phyloP scores from a whole-genome alignment of 768 basidiomycete species.

The Sporobolomyces phaffii region DNA sequence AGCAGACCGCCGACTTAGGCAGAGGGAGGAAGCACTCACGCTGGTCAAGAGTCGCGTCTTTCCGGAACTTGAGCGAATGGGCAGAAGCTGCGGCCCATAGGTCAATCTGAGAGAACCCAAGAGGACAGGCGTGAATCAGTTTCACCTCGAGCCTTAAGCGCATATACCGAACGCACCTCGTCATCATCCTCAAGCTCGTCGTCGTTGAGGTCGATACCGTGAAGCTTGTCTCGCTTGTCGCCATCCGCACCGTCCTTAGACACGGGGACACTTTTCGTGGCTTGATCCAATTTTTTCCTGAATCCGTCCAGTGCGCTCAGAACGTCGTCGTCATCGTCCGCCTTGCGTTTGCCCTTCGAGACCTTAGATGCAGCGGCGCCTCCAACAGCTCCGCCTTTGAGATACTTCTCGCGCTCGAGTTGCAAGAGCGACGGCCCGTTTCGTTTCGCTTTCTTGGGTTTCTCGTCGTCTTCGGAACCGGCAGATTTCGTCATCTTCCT shows the following conservation, averaged over 20 bases:
- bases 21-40: conserved; percentile 6
- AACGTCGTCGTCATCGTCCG: conserved; percentile 37
- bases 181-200: conserved; percentile 37
- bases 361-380: conserved; percentile 1
- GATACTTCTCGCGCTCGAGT: conserved; percentile 41
- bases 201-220: conserved; percentile 37
- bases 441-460: conserved; percentile 34
- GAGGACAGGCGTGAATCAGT: neutral
- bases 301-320: conserved; percentile 34
- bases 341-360: conserved; percentile 27
- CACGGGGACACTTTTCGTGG: conserved; percentile 9
- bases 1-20: too few relatives aligned
- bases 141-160: neutral
- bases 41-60: conserved; percentile 42
- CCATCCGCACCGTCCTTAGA: conserved; percentile 3
- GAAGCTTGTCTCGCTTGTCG: conserved; percentile 20
- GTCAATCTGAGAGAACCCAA: conserved; percentile 9
- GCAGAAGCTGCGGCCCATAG: conserved; percentile 30
- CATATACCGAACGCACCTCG: conserved; percentile 7
- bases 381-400: conserved; percentile 8
- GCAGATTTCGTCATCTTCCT: conserved; percentile 31
- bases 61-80: conserved; percentile 42
- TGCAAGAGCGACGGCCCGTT: conserved; percentile 38
- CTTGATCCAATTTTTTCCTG: conserved; percentile 36
- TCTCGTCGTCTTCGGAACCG: conserved; percentile 27